These are phyloP conservation scores for Leccinum imitatum DNA, from an alignment of 768 basidiomycete genomes.

Conservation along the genomic window DNA sequence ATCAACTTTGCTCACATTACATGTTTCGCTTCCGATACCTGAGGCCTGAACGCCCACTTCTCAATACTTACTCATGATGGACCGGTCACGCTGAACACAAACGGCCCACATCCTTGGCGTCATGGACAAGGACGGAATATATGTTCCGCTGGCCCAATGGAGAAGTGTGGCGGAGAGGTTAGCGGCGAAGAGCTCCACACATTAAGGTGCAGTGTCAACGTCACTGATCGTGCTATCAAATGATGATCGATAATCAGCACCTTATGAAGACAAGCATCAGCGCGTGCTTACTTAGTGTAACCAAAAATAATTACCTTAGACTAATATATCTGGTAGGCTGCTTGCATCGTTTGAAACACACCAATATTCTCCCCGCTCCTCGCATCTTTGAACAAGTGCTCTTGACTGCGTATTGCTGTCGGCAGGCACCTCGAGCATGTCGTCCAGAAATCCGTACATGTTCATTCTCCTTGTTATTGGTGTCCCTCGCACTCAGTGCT, in stretches of 20 bases:
- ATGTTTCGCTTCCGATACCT: too few relatives aligned
- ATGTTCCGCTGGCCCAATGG: background rate
- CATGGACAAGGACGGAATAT: background rate
- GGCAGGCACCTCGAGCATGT: background rate
- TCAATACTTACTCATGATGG: too few relatives aligned
- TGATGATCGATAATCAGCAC: background rate
- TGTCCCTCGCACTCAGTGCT: background rate
- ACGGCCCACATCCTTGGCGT: background rate
- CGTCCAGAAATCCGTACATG: background rate
- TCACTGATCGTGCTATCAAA: background rate
- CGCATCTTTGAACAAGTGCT: too few relatives aligned
- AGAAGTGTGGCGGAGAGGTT: background rate
- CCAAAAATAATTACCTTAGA: background rate
- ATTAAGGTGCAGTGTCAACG: background rate
- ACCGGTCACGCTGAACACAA: background rate
- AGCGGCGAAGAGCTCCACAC: background rate
- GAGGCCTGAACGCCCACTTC: too few relatives aligned
- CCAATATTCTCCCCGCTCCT: too few relatives aligned
- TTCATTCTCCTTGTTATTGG: background rate
- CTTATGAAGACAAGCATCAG: background rate
- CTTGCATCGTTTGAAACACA: background rate
- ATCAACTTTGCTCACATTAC: too few relatives aligned
- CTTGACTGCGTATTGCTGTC: background rate
- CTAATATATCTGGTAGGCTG: background rate
- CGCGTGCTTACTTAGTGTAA: background rate